Evolutionary conservation across 2,329 filamentous ascomycete species (phyloP).

Genomic region (Calonectria pauciramosa): DNA sequence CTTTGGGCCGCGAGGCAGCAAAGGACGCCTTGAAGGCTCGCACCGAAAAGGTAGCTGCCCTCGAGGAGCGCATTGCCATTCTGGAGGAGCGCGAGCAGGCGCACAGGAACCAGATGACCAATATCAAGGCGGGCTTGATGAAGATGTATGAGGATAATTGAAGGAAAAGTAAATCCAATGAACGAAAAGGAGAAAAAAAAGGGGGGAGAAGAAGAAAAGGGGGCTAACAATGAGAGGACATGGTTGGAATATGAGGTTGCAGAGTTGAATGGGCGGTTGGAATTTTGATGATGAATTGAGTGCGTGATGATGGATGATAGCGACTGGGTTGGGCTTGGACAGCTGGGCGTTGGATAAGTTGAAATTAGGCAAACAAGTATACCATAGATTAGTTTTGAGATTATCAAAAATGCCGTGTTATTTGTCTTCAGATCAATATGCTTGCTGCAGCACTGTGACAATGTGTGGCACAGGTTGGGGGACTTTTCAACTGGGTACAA

Average conservation of each 20-base stretch:
- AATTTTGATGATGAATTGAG: neutral
- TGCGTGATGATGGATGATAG: neutral
- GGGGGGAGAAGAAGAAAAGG: no score
- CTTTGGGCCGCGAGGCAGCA: conserved; percentile 75
- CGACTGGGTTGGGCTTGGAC: neutral
- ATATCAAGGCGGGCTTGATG: conserved; percentile 55
- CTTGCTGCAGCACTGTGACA: neutral
- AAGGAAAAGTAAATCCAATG: neutral
- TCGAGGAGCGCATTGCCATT: conserved; percentile 54
- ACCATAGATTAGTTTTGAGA: conserved; percentile 1
- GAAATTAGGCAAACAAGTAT: neutral
- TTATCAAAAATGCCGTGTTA: neutral
- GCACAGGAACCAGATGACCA: conserved; percentile 51
- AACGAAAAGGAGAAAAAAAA: neutral
- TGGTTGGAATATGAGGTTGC: neutral
- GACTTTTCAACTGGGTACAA: neutral
- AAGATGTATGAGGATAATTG: conserved; percentile 52
- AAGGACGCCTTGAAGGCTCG: conserved; percentile 73
- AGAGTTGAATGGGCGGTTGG: neutral
- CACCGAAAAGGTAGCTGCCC: conserved; percentile 60
- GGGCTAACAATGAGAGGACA: no score
- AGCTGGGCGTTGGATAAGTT: neutral
- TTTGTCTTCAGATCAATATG: neutral
- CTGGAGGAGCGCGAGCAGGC: conserved; percentile 55
- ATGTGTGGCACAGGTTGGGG: neutral